Evolutionary conservation across 192 early-diverging fungal genomes (phyloP).

Genomic region (Coemansia sp.): DNA sequence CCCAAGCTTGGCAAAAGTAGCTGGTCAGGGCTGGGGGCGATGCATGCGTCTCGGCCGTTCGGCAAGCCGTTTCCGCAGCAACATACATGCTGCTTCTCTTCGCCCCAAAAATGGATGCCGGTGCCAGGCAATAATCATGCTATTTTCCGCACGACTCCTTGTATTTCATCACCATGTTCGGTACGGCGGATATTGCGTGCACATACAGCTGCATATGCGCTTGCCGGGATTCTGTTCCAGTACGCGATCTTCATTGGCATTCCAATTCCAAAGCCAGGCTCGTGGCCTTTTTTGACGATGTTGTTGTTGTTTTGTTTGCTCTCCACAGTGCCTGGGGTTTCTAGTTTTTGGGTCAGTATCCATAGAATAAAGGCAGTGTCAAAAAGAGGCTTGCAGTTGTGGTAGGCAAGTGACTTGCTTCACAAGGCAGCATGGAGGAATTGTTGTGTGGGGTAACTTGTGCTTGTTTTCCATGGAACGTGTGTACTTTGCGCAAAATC

Average conservation of each 20-base stretch:
- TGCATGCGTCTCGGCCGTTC: neutral
- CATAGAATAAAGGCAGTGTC: neutral
- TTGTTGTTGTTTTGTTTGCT: neutral
- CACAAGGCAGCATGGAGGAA: too few species aligned
- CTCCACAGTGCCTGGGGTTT: neutral
- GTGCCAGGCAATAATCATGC: neutral
- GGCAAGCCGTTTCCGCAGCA: neutral
- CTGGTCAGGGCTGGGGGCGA: neutral
- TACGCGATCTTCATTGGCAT: neutral
- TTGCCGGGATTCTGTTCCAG: neutral
- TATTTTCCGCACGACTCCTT: neutral
- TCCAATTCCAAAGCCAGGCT: neutral
- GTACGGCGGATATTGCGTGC: conserved; percentile 3
- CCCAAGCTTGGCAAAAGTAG: neutral
- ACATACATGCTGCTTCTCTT: neutral
- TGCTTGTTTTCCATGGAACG: neutral
- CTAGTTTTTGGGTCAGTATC: conserved; percentile 1
- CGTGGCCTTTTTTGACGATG: neutral
- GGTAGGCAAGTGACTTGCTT: neutral
- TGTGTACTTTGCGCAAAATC: neutral
- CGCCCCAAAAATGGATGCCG: neutral
- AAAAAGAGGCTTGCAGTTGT: conserved; percentile 4
- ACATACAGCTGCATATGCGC: neutral
- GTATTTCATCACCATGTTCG: neutral
- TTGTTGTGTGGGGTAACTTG: conserved; percentile 1